Evolutionary conservation across 176 grass and related monocot species (phyloP), one percentile per base, ranked within the genome.

Genomic region (Bolboschoenus planiculmis): DNA sequence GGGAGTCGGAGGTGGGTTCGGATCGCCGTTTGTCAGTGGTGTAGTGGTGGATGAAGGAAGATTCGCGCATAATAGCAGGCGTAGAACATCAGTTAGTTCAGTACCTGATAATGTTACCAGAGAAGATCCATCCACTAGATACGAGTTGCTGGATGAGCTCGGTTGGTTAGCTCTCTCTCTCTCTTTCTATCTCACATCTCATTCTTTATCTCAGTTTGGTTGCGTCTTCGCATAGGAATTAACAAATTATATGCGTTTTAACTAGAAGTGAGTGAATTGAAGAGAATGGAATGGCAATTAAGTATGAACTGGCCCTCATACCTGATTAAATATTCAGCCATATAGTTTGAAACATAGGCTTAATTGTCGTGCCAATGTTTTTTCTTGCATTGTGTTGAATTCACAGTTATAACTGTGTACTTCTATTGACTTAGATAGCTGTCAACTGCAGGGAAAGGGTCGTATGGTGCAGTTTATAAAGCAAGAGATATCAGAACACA

Each of bases 381-480:
- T n/a, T 40, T 40, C 34, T 70, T 93, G 48, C 23, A 18, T 83
- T 78, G 80, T 86, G 36, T 78, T 85, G 51, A 78, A 60, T 61
- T 81, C 65, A 56, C 29, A 3, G 20, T 48, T 80, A 79, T 36
- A 16, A 65, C 31, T 15, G 33, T 73, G 40, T 43, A 44, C 4
- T 72, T 42, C 20, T 46, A 5, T 47, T 46, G 39, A 73, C 67
- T 46, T 46, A 13, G 37, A 74, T 74, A 20, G 46, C 0, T 51
- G 56, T 18, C 78, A 72, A 82, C 81, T 90, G 86, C 87, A 99
- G 96, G 96, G 30, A 95, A 99, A 90, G 96, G 96, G 83, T 99
- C 96, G 29, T 99, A 99, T 90, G 96, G 96, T 78, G 96, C 96
- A 15, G 96, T 99, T 31, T 99, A 99, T 87, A 99, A 99, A 92